phyloP scores from a whole-genome alignment of 2,329 filamentous ascomycete species.

The Fusarium solani-melongenae region DNA sequence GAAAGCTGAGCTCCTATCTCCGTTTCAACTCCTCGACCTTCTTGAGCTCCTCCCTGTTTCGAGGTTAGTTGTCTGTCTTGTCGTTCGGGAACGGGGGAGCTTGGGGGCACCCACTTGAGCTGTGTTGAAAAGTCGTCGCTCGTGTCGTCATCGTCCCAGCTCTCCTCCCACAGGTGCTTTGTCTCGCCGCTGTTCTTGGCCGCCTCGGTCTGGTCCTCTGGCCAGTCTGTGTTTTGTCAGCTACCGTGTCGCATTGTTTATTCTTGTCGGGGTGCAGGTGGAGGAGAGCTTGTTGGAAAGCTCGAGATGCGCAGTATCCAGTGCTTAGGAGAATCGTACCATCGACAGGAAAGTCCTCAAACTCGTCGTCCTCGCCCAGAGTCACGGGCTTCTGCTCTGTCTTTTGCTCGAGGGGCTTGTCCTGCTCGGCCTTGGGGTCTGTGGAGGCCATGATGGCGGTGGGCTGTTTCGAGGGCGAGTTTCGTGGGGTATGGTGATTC shows the following conservation, averaged over 20 bases:
- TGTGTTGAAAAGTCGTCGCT: conserved; percentile 96
- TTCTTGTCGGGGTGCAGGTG: background rate
- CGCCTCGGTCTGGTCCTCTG: conserved; percentile 88
- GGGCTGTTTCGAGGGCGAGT: background rate
- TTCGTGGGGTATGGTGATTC: background rate
- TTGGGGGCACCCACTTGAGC: conserved; percentile 75
- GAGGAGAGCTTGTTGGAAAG: background rate
- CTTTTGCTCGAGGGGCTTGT: conserved; percentile 42
- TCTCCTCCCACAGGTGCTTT: conserved; percentile 96
- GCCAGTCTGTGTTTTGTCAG: conserved; percentile 76
- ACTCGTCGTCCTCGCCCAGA: conserved; percentile 97
- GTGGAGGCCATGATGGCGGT: conserved; percentile 36
- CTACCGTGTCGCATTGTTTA: background rate
- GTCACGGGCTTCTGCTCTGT: conserved; percentile 60
- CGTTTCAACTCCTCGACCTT: conserved; percentile 86
- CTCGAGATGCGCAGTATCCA: background rate
- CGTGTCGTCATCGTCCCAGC: conserved; percentile 98
- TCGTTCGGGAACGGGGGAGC: background rate
- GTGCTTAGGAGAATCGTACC: conserved; percentile 63
- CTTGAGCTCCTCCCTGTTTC: conserved; percentile 84
- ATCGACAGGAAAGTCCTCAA: conserved; percentile 98
- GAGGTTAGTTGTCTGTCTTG: conserved; percentile 8
- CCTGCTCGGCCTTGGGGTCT: conserved; percentile 41
- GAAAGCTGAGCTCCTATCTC: conserved; percentile 51
- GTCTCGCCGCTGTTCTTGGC: conserved; percentile 74